A percentile compares a stretch with the other conserved stretches of the same genome.
phyloP scores from a whole-genome alignment of 352 stramenopile species.

The Thraustochytrium sp. region DNA sequence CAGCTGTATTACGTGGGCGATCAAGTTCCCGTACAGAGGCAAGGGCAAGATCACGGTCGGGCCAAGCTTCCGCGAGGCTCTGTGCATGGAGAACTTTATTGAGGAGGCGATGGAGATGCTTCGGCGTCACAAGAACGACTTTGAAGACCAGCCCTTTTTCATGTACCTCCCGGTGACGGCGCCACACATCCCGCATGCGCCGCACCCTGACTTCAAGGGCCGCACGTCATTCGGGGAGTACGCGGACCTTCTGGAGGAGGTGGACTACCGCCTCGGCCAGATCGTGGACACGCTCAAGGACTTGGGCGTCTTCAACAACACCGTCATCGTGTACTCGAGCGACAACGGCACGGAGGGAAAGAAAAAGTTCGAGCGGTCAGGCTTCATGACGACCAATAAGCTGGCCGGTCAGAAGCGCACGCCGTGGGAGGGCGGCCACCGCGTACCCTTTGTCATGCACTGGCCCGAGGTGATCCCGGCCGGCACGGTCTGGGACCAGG shows the following conservation, averaged over 20 bases:
- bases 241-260: background rate
- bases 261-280: background rate
- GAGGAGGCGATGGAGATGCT: background rate
- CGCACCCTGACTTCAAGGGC: background rate
- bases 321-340: background rate
- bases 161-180: background rate
- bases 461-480: constrained; percentile 36
- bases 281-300: constrained; percentile 6
- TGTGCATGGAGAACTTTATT: background rate
- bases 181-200: background rate
- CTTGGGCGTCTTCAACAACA: background rate
- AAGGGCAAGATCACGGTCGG: background rate
- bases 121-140: background rate
- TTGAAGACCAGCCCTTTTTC: background rate
- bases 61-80: background rate
- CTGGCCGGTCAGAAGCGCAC: constrained; percentile 34
- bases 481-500: background rate
- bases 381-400: background rate
- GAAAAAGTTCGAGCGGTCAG: background rate
- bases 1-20: no score
- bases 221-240: background rate
- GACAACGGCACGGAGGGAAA: background rate
- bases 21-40: background rate
- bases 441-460: constrained; percentile 20
- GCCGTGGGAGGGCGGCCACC: constrained; percentile 47